phyloP scores from a whole-genome alignment of 306 rosid species.

The Medicago truncatula region DNA sequence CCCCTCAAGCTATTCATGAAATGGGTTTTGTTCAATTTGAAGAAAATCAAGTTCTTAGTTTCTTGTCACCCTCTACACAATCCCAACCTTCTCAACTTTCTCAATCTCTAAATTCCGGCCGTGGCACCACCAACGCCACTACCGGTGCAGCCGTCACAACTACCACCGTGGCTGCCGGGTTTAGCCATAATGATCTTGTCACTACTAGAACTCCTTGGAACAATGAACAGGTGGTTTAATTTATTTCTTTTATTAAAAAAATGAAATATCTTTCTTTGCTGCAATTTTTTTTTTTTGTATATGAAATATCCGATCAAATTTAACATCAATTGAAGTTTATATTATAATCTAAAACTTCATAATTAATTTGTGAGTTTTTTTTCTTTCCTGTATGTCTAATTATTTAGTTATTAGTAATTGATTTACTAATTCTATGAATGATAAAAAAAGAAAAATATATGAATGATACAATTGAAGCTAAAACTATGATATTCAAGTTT shows the following conservation, averaged over 20 bases:
- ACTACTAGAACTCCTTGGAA: slow-evolving; percentile 69
- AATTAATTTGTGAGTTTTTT: neutral
- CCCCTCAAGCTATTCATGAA: slow-evolving; percentile 60
- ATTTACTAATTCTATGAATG: neutral
- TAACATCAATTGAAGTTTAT: neutral
- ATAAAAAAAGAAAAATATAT: too few relatives aligned
- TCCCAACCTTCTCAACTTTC: slow-evolving; percentile 54
- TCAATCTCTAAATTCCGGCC: slow-evolving; percentile 38
- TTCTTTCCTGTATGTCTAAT: neutral
- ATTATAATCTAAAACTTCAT: slow-evolving; percentile 14
- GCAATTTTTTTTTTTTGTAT: neutral
- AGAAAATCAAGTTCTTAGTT: slow-evolving; percentile 80
- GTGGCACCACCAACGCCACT: slow-evolving; percentile 2
- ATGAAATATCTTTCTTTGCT: too few relatives aligned
- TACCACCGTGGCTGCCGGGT: slow-evolving; percentile 40
- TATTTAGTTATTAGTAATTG: neutral
- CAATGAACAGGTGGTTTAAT: slow-evolving; percentile 61
- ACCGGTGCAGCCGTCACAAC: slow-evolving; percentile 32
- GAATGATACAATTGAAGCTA: neutral
- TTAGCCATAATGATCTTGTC: slow-evolving; percentile 60
- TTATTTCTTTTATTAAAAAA: neutral
- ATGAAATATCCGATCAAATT: neutral
- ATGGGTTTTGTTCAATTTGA: slow-evolving; percentile 85
- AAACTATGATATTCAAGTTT: slow-evolving; percentile 18
- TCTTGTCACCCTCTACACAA: slow-evolving; percentile 64